Evolutionary conservation across 192 early-diverging fungal genomes (phyloP).

Genomic region (Linnemannia zychae): DNA sequence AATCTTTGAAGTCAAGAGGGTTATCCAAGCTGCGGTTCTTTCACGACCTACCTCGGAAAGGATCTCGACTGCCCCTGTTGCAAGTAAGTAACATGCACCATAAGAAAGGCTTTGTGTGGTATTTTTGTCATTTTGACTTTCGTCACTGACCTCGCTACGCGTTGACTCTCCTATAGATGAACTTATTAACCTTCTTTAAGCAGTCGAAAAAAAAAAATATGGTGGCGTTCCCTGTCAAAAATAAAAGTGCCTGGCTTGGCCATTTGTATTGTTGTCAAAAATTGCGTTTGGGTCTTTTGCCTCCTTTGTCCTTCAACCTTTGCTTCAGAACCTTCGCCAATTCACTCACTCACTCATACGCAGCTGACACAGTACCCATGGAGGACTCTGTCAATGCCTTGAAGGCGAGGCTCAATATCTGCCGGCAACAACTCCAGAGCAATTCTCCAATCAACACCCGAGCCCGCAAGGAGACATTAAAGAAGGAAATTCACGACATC

Average conservation of each 20-base stretch:
- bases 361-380: background rate
- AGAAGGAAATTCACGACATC: slow-evolving; percentile 19
- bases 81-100: slow-evolving; percentile 33
- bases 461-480: slow-evolving; percentile 29
- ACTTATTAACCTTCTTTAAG: slow-evolving; percentile 33
- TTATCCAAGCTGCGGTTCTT: slow-evolving; percentile 32
- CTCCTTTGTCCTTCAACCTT: background rate
- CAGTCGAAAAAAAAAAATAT: background rate
- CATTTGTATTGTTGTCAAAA: background rate
- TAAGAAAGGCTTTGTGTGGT: background rate
- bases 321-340: background rate
- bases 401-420: slow-evolving; percentile 30
- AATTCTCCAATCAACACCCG: slow-evolving; percentile 39
- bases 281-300: background rate
- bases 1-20: slow-evolving; percentile 39
- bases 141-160: background rate
- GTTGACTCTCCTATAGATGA: slow-evolving; percentile 20
- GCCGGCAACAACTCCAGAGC: slow-evolving; percentile 35
- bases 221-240: slow-evolving; percentile 9
- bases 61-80: slow-evolving; percentile 26
- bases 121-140: background rate
- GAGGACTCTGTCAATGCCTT: background rate
- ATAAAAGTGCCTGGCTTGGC: background rate
- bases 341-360: background rate
- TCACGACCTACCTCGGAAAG: slow-evolving; percentile 46